Evolutionary conservation across 2,329 filamentous ascomycete species (phyloP).

Genomic region (Claviceps monticola): DNA sequence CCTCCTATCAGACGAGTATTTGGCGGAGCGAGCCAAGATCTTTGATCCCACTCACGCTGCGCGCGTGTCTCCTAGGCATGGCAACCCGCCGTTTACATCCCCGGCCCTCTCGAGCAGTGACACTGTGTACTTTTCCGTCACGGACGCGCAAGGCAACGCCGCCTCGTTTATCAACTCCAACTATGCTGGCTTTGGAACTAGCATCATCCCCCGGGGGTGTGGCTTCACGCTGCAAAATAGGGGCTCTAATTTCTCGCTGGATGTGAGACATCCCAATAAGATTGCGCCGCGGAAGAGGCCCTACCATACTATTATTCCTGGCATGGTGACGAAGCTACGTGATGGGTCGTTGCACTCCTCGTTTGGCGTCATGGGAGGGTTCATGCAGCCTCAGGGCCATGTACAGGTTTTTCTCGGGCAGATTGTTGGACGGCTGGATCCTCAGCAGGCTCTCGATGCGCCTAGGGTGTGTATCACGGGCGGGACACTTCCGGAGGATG

Average conservation of each 20-base stretch:
- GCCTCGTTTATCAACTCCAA: slow-evolving; percentile 96
- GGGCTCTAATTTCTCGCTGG: slow-evolving; percentile 70
- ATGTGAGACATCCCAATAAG: slow-evolving; percentile 60
- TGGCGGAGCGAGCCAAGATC: slow-evolving; percentile 51
- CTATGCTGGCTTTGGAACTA: slow-evolving; percentile 78
- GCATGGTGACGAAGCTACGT: slow-evolving; percentile 63
- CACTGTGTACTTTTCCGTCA: slow-evolving; percentile 85
- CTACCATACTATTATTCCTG: slow-evolving; percentile 96
- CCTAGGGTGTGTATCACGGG: slow-evolving; percentile 80
- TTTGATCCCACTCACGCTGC: slow-evolving; percentile 47
- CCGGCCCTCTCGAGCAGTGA: slow-evolving; percentile 78
- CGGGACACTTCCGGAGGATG: slow-evolving; percentile 39
- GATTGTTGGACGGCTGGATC: slow-evolving; percentile 65
- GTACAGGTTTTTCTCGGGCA: slow-evolving; percentile 88
- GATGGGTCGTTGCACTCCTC: slow-evolving; percentile 70
- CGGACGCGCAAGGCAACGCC: slow-evolving; percentile 72
- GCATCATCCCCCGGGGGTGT: slow-evolving; percentile 71
- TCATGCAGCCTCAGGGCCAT: slow-evolving; percentile 96
- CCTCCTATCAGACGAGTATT: slow-evolving; percentile 60
- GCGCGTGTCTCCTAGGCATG: slow-evolving; percentile 39
- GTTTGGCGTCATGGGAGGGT: slow-evolving; percentile 95
- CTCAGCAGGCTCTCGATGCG: slow-evolving; percentile 80
- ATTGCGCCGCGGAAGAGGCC: slow-evolving; percentile 74
- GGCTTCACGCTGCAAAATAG: slow-evolving; percentile 94
- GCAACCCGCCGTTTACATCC: slow-evolving; percentile 37